Percentiles rank a stretch among this genome's conserved stretches.
These are phyloP conservation scores for Rubus idaeus DNA, from an alignment of 306 rosid species.

Conservation along the genomic window DNA sequence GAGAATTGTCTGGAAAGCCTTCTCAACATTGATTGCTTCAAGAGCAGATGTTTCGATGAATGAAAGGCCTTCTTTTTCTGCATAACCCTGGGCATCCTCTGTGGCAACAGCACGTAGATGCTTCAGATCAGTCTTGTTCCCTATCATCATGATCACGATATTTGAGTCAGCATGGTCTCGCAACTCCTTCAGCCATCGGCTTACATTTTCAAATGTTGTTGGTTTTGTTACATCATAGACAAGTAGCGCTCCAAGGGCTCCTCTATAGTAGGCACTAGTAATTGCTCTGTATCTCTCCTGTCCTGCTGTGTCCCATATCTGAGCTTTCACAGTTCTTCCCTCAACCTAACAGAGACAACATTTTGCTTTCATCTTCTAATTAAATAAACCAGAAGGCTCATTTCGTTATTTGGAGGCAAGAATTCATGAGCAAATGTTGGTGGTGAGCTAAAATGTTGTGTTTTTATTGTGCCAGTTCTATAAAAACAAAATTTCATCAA, in stretches of 20 bases:
- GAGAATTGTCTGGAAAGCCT: conserved; percentile 87
- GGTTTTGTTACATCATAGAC: conserved; percentile 88
- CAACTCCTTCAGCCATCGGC: conserved; percentile 92
- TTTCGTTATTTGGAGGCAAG: background rate
- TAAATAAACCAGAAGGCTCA: background rate
- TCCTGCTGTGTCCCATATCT: conserved; percentile 98
- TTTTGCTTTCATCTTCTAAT: background rate
- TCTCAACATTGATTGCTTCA: conserved; percentile 81
- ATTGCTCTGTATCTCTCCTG: conserved; percentile 97
- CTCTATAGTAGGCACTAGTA: conserved; percentile 89
- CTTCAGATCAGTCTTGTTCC: conserved; percentile 90
- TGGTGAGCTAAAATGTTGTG: background rate
- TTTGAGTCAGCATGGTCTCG: conserved; percentile 93
- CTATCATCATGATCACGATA: conserved; percentile 85
- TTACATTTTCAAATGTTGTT: conserved; percentile 78
- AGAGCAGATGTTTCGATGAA: conserved; percentile 95
- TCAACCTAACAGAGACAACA: conserved; percentile 56
- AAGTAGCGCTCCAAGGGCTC: conserved; percentile 91
- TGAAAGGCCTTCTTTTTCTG: conserved; percentile 84
- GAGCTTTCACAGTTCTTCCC: conserved; percentile 88
- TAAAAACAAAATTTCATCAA: background rate
- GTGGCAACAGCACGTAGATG: conserved; percentile 89
- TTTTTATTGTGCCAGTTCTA: background rate
- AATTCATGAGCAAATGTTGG: background rate
- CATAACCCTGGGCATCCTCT: conserved; percentile 82